Evolutionary conservation across 805 yeast genomes (phyloP).

Genomic region (Candida piceae): DNA sequence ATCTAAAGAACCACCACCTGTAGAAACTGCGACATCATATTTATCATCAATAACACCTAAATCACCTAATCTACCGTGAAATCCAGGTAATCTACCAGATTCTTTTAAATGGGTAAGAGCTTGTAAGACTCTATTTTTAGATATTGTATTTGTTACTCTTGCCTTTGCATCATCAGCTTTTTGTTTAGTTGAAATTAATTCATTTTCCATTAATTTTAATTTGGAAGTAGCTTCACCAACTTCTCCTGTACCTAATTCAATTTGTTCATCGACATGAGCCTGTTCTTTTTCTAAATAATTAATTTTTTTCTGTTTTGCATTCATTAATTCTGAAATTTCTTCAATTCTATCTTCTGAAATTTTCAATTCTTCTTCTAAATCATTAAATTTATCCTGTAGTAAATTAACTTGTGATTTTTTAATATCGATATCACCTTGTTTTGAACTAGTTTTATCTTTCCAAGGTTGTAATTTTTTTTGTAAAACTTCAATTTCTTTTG

Average conservation of each 20-base stretch:
- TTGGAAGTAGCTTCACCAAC: slow-evolving; percentile 43
- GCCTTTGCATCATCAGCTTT: slow-evolving; percentile 62
- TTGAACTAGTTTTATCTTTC: slow-evolving; percentile 60
- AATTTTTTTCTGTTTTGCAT: slow-evolving; percentile 43
- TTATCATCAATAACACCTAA: slow-evolving; percentile 84
- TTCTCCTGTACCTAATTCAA: slow-evolving; percentile 53
- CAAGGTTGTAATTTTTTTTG: slow-evolving; percentile 79
- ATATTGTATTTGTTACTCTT: slow-evolving; percentile 51
- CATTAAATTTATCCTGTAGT: slow-evolving; percentile 41
- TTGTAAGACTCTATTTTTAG: slow-evolving; percentile 67
- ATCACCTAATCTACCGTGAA: slow-evolving; percentile 88
- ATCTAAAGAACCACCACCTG: slow-evolving; percentile 88
- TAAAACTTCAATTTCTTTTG: slow-evolving; percentile 56
- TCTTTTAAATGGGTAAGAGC: slow-evolving; percentile 66
- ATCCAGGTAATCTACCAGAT: slow-evolving; percentile 80
- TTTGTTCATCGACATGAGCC: slow-evolving; percentile 46
- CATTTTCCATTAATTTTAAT: slow-evolving; percentile 49
- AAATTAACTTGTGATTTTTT: slow-evolving; percentile 61
- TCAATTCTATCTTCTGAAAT: slow-evolving; percentile 40
- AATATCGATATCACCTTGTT: slow-evolving; percentile 60
- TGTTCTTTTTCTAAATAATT: slow-evolving; percentile 44
- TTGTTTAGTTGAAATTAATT: slow-evolving; percentile 51
- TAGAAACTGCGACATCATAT: slow-evolving; percentile 90
- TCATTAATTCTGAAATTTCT: slow-evolving; percentile 29
- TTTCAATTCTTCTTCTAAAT: slow-evolving; percentile 40